Percentiles rank a stretch among this genome's conserved stretches.
Evolutionary conservation across 345 rosid genomes (phyloP).

Genomic region (Odontarrhena argentea): DNA sequence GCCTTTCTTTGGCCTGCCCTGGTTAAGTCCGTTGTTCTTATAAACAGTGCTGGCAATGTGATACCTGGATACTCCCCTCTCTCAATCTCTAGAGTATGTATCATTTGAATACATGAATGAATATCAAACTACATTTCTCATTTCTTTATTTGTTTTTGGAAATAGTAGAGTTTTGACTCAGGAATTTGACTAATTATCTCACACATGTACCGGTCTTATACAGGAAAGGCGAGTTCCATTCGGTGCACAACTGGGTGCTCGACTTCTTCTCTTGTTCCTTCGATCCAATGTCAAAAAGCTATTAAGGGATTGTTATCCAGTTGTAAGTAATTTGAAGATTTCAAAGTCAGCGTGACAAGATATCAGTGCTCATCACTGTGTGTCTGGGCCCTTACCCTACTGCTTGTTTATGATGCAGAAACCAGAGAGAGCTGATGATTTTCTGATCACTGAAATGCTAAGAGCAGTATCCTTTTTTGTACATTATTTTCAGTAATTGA

Average conservation of each 20-base stretch:
- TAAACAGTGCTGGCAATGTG: conserved; percentile 80
- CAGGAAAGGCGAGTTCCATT: conserved; percentile 72
- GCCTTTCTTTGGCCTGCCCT: conserved; percentile 71
- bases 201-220: background rate
- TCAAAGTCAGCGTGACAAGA: conserved; percentile 4
- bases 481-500: background rate
- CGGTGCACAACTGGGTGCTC: conserved; percentile 66
- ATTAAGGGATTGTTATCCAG: conserved; percentile 74
- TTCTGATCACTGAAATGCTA: conserved; percentile 79
- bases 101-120: conserved; percentile 8
- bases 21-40: conserved; percentile 66
- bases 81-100: conserved; percentile 53
- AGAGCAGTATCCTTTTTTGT: conserved; percentile 80
- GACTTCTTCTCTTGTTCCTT: conserved; percentile 61
- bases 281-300: conserved; percentile 55
- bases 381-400: background rate
- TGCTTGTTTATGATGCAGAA: conserved; percentile 52
- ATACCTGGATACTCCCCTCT: conserved; percentile 57
- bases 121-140: background rate
- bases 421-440: conserved; percentile 69
- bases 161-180: conserved; percentile 1
- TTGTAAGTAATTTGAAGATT: conserved; percentile 51
- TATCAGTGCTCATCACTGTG: conserved; percentile 2
- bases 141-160: background rate
- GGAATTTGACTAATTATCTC: conserved; percentile 14